These are phyloP conservation scores for Chlamydomonas sphaeroides DNA, from an alignment of 139 green algal species.

Conservation along the genomic window DNA sequence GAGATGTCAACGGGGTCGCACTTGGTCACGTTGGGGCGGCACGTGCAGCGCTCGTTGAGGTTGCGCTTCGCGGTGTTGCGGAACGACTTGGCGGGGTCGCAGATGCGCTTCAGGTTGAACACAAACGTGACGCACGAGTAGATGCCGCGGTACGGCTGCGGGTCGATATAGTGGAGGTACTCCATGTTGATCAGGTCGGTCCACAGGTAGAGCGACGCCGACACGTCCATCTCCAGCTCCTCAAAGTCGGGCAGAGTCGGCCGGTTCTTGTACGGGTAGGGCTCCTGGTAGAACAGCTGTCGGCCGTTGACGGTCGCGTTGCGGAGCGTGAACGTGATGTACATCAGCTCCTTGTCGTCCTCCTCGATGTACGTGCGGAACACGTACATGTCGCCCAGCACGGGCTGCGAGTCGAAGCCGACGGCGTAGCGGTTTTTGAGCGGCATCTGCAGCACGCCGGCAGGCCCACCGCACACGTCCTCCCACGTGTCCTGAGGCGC, in stretches of 20 bases:
- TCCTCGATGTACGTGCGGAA: constrained; percentile 12
- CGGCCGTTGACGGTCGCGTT: background rate
- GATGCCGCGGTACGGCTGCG: background rate
- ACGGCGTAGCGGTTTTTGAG: constrained; percentile 12
- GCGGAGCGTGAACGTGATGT: constrained; percentile 25
- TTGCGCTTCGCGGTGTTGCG: constrained; percentile 25
- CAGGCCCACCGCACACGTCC: constrained; percentile 3
- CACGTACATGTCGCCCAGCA: constrained; percentile 14
- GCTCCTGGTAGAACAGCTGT: constrained; percentile 17
- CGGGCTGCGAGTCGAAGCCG: background rate
- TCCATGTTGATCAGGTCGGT: constrained; percentile 12
- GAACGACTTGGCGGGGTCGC: constrained; percentile 8
- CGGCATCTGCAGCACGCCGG: constrained; percentile 14
- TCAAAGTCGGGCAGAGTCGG: background rate
- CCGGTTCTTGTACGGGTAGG: background rate
- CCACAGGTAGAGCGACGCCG: constrained; percentile 34
- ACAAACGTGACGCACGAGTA: constrained; percentile 32
- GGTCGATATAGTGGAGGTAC: constrained; percentile 36
- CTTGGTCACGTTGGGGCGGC: background rate
- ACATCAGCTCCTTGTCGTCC: constrained; percentile 2
- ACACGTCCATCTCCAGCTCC: background rate
- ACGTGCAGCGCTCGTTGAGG: constrained; percentile 23
- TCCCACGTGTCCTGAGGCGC: background rate
- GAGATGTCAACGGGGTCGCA: constrained; percentile 37
- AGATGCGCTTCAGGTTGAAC: constrained; percentile 25